Evolutionary conservation across 306 rosid species (phyloP).

Genomic region (Ochetophila trinervis): DNA sequence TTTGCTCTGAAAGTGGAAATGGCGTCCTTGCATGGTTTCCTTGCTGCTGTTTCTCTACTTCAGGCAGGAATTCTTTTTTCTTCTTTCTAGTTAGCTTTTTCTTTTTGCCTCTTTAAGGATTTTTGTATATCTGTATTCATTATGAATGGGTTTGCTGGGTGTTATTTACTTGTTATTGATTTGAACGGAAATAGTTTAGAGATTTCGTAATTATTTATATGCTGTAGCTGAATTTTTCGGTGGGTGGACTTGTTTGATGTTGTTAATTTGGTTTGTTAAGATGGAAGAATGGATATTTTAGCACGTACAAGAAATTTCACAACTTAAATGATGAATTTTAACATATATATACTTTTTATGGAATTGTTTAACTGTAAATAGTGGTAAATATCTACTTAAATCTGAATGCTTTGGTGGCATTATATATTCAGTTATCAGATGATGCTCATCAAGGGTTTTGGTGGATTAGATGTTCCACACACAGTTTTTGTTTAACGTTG

Average conservation of each 20-base stretch:
- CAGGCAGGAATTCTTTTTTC: too few relatives aligned
- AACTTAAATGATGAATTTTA: not conserved
- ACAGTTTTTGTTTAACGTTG: slow-evolving; percentile 1
- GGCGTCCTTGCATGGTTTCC: too few relatives aligned
- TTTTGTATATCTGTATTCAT: too few relatives aligned
- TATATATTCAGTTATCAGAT: not conserved
- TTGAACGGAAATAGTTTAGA: too few relatives aligned
- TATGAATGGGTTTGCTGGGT: too few relatives aligned
- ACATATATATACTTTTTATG: not conserved
- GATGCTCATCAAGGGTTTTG: not conserved
- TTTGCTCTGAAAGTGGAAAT: too few relatives aligned
- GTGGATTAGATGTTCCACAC: slow-evolving; percentile 1
- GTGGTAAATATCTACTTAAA: not conserved
- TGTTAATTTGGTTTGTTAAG: not conserved
- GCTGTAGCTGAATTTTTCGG: not conserved
- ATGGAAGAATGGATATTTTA: not conserved
- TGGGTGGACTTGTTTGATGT: not conserved
- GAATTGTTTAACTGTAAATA: not conserved
- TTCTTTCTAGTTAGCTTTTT: too few relatives aligned
- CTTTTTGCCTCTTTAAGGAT: too few relatives aligned
- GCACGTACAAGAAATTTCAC: not conserved
- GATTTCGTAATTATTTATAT: too few relatives aligned
- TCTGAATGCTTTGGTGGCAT: not conserved
- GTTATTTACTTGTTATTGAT: too few relatives aligned
- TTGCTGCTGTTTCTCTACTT: too few relatives aligned